These are phyloP conservation scores for Tuctoria greenei DNA, from an alignment of 176 grass and related monocot species.

Conservation along the genomic window DNA sequence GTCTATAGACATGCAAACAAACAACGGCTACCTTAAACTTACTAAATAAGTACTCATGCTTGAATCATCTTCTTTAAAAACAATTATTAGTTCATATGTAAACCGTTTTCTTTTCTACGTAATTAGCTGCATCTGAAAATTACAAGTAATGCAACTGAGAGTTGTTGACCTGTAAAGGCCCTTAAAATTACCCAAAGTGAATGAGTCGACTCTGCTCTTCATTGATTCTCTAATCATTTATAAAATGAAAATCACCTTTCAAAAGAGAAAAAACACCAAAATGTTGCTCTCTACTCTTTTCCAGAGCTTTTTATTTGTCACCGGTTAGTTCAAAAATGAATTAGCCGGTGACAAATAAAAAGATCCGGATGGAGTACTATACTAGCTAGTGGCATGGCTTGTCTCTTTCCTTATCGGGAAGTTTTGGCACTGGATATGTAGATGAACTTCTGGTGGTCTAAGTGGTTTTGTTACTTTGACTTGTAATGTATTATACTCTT, in stretches of 20 bases:
- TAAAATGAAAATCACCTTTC: neutral
- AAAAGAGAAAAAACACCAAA: neutral
- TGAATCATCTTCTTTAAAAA: neutral
- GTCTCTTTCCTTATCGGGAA: conserved; percentile 10
- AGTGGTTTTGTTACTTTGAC: neutral
- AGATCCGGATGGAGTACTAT: too few relatives aligned
- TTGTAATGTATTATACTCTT: neutral
- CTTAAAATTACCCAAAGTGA: neutral
- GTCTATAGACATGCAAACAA: neutral
- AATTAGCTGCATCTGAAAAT: neutral
- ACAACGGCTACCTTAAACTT: neutral
- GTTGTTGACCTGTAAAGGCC: neutral
- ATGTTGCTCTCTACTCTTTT: neutral
- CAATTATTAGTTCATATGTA: neutral
- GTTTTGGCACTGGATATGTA: neutral
- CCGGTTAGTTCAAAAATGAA: too few relatives aligned
- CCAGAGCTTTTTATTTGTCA: too few relatives aligned
- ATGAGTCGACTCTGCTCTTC: neutral
- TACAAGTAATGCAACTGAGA: neutral
- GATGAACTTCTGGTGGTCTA: neutral
- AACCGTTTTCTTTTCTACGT: neutral
- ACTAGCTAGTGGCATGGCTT: neutral
- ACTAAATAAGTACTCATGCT: neutral
- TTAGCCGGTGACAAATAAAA: too few relatives aligned
- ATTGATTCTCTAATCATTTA: neutral